These are phyloP conservation scores for Urostyla sp. DNA, from an alignment of 73 alveolate genomes.

Conservation along the genomic window DNA sequence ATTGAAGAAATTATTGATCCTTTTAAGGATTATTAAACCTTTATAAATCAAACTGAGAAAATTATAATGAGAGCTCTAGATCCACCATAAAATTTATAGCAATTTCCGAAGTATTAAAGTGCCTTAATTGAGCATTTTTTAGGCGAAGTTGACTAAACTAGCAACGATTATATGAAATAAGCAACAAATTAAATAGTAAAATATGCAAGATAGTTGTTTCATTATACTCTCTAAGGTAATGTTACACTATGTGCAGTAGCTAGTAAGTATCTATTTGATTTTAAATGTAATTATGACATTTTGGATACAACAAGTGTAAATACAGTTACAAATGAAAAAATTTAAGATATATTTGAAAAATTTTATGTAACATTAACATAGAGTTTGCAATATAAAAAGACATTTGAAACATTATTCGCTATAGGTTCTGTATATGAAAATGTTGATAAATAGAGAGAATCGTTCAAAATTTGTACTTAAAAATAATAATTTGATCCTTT, in stretches of 20 bases:
- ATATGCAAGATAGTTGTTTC: conserved; percentile 23
- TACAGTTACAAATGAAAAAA: not conserved
- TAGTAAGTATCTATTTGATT: not conserved
- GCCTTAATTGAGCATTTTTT: conserved; percentile 10
- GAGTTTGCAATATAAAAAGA: not conserved
- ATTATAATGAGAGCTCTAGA: not conserved
- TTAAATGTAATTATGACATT: not conserved
- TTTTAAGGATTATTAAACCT: not conserved
- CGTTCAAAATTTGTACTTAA: not conserved
- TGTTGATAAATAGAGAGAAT: conserved; percentile 5
- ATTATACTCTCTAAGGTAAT: conserved; percentile 9
- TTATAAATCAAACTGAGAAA: too few relatives aligned
- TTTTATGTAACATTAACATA: not conserved
- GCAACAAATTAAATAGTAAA: not conserved
- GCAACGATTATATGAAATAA: conserved; percentile 33
- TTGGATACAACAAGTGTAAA: not conserved
- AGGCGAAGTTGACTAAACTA: not conserved
- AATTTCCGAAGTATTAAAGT: conserved; percentile 22
- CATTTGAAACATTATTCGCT: not conserved
- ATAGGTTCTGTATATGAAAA: conserved; percentile 19
- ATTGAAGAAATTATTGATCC: not conserved
- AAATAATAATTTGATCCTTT: not conserved
- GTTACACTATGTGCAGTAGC: not conserved
- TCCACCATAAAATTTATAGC: not conserved
- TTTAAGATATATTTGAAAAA: not conserved